Evolutionary conservation across 78 protist species (phyloP), one percentile per base, ranked within the genome.

Genomic region (Guillardia theta): DNA sequence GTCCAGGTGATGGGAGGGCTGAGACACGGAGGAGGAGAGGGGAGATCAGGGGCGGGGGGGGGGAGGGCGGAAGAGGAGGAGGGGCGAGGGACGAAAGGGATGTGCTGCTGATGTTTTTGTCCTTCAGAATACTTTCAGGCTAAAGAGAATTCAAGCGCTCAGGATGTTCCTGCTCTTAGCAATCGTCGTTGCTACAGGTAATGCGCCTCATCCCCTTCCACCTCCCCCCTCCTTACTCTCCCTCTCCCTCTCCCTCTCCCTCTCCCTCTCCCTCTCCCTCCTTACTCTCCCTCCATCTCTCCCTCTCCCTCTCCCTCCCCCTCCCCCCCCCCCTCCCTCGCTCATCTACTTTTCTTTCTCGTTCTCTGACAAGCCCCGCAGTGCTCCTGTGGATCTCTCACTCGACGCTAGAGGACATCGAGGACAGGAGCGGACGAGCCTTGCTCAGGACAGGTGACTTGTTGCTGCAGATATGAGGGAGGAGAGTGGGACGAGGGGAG

Each of bases 191-290:
- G 44, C 37, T 30, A n/a, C 45, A 50, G 33, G 53, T 78, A 18
- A 78, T 44, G 90, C 90, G 37, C 90, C 44, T 78, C 90, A 50
- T 78, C 37, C 90, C 53, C 90, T 48, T 45, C 90, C 45, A 50
- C 90, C 30, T 78, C 50, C 53, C 90, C 88, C 39, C 33, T 22
- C n/a, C 41, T 41, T 46, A 8, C 21, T 41, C 46, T 22, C 43
- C 6, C 80, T 33, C 43, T 12, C 80, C 80, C 19, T 15, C 80
- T 12, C 80, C n/a, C 80, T 64, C 80, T 64, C 43, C 19, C 43
- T n/a, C 80, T 64, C 80, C n/a, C 80, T 12, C 80, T 64, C 80
- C 30, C 80, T 12, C 80, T 12, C 15, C n/a, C 80, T 12, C 15
- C 30, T 33, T 64, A 22, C 80, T 64, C 15, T 12, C 15, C 30